Evolutionary conservation across 2,329 filamentous ascomycete species (phyloP), one percentile per base, ranked within the genome.

Genomic region (Lanzia echinophila): DNA sequence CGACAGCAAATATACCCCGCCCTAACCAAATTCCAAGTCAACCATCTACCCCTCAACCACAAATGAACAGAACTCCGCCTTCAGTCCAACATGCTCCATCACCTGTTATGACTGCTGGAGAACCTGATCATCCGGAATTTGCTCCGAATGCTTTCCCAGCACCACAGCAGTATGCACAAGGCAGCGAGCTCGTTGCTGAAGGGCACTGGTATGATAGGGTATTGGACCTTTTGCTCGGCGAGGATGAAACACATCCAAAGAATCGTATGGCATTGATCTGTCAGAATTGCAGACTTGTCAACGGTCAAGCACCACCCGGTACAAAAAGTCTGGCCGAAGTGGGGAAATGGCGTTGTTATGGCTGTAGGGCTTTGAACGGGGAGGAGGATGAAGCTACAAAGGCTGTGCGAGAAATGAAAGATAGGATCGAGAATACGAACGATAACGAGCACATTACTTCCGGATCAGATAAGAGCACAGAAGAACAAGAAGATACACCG

Each of bases 181-280:
- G 53, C 28, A 46, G 45, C 24, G 62, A 65, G n/a, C 32, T 56
- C 4, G 54, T 47, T 38, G 15, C 48, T 11, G 62, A 56, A 39
- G 74, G 83, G 15, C 84, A 87, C 66, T 99, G 94, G 94, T 99
- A 97, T 71, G 94, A 99, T 68, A 83, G 92, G 53, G 84, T 99
- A 50, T 76, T 99, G 54, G 94, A 99, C 65, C 82, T 95, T 0
- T 81, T 99, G 24, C 79, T 99, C 0, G 94, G 94, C 47, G 94
- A 99, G 67, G 94, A 99, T 65, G 94, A 99, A 71, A 95, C 88
- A 4, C 84, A 88, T 12, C 82, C 92, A 2, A 95, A 90, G 73
- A 97, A 97, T 70, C 84, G 94, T 17, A 82, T 96, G 55, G 92
- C 84, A 7, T 75, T 99, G 59, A 89, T 99, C 53, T 99, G 94